Conservation (phyloP, 1,284 basidiomycete genomes). For the Cryptococcus sp. region DNA sequence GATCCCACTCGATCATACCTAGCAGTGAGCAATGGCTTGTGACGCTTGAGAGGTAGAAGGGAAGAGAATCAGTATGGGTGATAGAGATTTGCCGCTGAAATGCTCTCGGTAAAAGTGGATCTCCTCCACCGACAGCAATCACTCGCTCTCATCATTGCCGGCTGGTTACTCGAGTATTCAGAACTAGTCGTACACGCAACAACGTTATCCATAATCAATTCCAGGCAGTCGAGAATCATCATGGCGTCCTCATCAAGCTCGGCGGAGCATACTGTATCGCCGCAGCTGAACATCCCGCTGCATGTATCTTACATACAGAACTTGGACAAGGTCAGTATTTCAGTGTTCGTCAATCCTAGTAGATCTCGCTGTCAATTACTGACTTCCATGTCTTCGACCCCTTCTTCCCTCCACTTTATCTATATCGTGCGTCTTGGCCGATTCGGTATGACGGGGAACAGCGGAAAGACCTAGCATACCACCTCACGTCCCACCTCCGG, state of each 20-base stretch:
- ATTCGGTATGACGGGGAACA: slow-evolving; percentile 43
- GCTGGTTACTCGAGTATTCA: not conserved
- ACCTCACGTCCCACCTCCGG: slow-evolving; percentile 89
- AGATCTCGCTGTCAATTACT: no score
- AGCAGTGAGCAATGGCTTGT: not conserved
- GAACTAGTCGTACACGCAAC: not conserved
- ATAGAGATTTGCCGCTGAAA: not conserved
- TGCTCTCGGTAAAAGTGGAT: not conserved
- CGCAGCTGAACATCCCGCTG: slow-evolving; percentile 53
- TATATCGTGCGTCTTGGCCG: not conserved
- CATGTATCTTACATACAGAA: slow-evolving; percentile 75
- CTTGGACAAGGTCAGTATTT: slow-evolving; percentile 62
- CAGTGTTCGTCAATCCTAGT: not conserved
- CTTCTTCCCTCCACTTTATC: no score
- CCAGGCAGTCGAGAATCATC: not conserved
- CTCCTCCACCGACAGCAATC: not conserved
- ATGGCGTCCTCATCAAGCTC: slow-evolving; percentile 6
- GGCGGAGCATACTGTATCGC: not conserved
- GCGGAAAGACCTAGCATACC: slow-evolving; percentile 86
- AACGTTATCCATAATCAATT: not conserved
- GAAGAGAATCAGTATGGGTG: not conserved
- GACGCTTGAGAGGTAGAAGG: not conserved
- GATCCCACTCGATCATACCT: not conserved
- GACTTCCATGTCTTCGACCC: no score
- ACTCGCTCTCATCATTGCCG: not conserved